phyloP scores from a whole-genome alignment of 1,284 basidiomycete species.

The Cryptococcus hybrid region DNA sequence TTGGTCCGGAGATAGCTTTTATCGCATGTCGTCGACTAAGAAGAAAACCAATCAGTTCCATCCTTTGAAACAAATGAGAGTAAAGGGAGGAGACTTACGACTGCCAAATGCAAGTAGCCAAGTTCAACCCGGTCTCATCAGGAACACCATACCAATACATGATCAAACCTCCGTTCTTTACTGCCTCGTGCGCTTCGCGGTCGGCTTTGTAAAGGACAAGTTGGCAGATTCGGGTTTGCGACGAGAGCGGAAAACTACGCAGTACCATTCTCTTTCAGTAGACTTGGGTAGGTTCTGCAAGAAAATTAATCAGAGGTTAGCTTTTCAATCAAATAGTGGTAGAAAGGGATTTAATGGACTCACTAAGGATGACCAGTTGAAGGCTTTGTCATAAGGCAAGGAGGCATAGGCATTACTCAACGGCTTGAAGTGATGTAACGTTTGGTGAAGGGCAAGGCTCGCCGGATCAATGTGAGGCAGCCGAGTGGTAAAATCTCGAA shows the following conservation, averaged over 20 bases:
- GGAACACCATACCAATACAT: constrained; percentile 92
- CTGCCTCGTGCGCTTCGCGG: constrained; percentile 78
- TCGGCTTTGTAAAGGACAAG: constrained; percentile 78
- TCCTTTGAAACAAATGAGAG: background rate
- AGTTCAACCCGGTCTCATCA: constrained; percentile 71
- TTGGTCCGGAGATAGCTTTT: constrained; percentile 71
- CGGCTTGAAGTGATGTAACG: constrained; percentile 73
- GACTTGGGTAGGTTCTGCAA: constrained; percentile 17
- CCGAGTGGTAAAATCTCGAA: constrained; percentile 60
- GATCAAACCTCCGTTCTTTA: constrained; percentile 70
- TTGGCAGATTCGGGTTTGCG: constrained; percentile 55
- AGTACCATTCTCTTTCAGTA: constrained; percentile 72
- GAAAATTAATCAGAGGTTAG: constrained; percentile 5
- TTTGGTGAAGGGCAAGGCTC: constrained; percentile 78
- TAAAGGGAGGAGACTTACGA: constrained; percentile 11
- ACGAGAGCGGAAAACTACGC: constrained; percentile 81
- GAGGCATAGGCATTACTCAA: constrained; percentile 62
- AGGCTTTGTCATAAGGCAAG: constrained; percentile 66
- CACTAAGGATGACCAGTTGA: constrained; percentile 78
- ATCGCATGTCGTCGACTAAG: constrained; percentile 71
- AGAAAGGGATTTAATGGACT: constrained; percentile 2
- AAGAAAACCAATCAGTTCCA: background rate
- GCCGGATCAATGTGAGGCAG: constrained; percentile 78
- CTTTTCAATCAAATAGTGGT: background rate
- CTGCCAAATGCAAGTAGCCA: constrained; percentile 95